A percentile compares a stretch with the other conserved stretches of the same genome.
These are phyloP conservation scores for Phylloporus sp. DNA, from an alignment of 768 basidiomycete species.

Conservation along the genomic window DNA sequence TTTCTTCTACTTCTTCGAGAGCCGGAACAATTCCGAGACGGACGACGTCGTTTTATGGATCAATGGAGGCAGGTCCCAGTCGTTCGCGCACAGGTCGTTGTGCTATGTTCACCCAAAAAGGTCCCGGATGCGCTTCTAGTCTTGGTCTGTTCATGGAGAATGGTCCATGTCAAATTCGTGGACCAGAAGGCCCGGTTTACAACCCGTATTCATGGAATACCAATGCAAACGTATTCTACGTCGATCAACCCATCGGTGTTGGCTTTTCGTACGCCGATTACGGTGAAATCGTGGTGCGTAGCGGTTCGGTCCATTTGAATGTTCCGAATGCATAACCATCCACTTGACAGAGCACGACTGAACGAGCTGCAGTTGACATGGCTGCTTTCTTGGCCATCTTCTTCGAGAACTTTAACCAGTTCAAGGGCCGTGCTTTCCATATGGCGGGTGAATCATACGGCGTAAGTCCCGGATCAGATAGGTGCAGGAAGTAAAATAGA, in stretches of 20 bases:
- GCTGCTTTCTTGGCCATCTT: conserved; percentile 66
- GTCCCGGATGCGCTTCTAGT: conserved; percentile 18
- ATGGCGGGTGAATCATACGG: conserved; percentile 54
- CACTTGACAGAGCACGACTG: conserved; percentile 37
- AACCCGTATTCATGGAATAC: conserved; percentile 51
- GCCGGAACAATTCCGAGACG: conserved; percentile 40
- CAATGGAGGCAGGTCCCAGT: conserved; percentile 43
- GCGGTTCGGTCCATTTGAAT: too few relatives aligned
- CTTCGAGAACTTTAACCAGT: conserved; percentile 64
- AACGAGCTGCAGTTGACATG: conserved; percentile 62
- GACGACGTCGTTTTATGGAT: conserved; percentile 74
- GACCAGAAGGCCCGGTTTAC: conserved; percentile 31
- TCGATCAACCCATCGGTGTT: conserved; percentile 50
- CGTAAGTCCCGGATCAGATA: too few relatives aligned
- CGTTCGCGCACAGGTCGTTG: not conserved
- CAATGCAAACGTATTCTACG: conserved; percentile 64
- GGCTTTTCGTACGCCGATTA: conserved; percentile 43
- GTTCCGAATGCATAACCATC: not conserved
- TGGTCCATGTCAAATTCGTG: not conserved
- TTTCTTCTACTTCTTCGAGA: conserved; percentile 64
- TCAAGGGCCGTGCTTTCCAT: conserved; percentile 59
- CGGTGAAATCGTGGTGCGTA: conserved; percentile 9
- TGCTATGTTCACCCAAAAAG: conserved; percentile 43
- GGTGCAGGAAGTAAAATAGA: not conserved
- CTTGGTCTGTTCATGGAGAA: not conserved